Evolutionary conservation across 1,284 basidiomycete genomes (phyloP), one percentile per base, ranked within the genome.

Genomic region (Meira miltonrushii): DNA sequence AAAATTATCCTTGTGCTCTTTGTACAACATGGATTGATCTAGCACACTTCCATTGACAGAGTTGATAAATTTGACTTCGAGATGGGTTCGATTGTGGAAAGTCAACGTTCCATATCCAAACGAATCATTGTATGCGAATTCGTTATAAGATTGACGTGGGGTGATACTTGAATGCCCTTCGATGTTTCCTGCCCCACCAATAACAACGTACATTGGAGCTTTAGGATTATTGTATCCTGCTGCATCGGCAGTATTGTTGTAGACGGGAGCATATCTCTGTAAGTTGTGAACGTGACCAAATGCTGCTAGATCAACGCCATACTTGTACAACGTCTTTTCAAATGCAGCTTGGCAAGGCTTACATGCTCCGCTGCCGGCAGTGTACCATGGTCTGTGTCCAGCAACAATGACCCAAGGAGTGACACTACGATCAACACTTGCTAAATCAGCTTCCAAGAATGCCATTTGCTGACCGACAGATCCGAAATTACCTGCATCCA

Each of bases 331-430:
- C 21, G 74, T 38, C n/a, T 59, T 58, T 63, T 79, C 79, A 41
- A 80, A 79, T 5, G 78, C 75, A 17, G 65, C 33, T 59, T 78
- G 75, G 64, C 79, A 72, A 54, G 71, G 61, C 9, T 51, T 64
- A 68, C 69, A 79, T 50, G 61, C 52, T 47, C 61, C 58, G 52
- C 55, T 51, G 10, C 55, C 55, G 9, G 41, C 49, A 33, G 47
- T 48, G 17, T 56, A 56, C 55, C 55, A 56, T n/a, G 55, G 55
- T 4, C 55, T 54, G 59, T 80, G 79, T 17, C 73, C 78, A 39
- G 72, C 64, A 17, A 69, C 78, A 40, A 80, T 55, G 28, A 80
- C 71, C 79, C 79, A 80, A 8, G 79, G 79, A 1, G 79, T 80
- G 57, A 78, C 68, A 15, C 17, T 64, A 37, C 79, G 68, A 65